These are phyloP conservation scores for Cercospora nicotianae DNA, from an alignment of 2,329 filamentous ascomycete species.

Conservation along the genomic window DNA sequence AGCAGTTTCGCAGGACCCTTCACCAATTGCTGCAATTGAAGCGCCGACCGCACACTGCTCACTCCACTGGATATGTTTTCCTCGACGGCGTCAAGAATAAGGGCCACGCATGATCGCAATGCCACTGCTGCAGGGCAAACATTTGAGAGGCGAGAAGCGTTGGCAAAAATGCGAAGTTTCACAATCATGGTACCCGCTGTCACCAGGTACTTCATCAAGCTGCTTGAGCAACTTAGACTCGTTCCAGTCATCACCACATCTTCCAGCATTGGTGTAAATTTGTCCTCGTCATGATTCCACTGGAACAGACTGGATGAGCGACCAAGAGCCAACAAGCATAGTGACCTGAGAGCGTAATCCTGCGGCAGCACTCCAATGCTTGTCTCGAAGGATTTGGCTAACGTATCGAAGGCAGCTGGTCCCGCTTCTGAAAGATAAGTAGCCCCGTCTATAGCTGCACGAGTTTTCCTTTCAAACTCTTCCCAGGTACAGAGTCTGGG, in stretches of 20 bases:
- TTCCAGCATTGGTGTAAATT: slow-evolving; percentile 53
- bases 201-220: slow-evolving; percentile 52
- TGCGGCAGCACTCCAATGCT: slow-evolving; percentile 41
- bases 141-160: neutral
- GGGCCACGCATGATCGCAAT: slow-evolving; percentile 43
- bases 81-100: slow-evolving; percentile 45
- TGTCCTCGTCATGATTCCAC: slow-evolving; percentile 55
- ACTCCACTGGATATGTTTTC: slow-evolving; percentile 39
- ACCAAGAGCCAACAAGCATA: slow-evolving; percentile 68
- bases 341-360: slow-evolving; percentile 48
- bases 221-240: slow-evolving; percentile 52
- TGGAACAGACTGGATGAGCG: slow-evolving; percentile 70
- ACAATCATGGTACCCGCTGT: slow-evolving; percentile 38
- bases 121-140: slow-evolving; percentile 44
- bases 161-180: slow-evolving; percentile 25
- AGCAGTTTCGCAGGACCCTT: slow-evolving; percentile 42
- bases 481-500: slow-evolving; percentile 66
- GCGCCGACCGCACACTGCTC: slow-evolving; percentile 36
- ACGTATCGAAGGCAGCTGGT: slow-evolving; percentile 64
- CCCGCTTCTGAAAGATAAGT: slow-evolving; percentile 70
- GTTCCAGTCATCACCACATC: slow-evolving; percentile 53
- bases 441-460: slow-evolving; percentile 43
- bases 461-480: slow-evolving; percentile 48
- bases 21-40: slow-evolving; percentile 46
- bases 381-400: slow-evolving; percentile 52